Evolutionary conservation across 345 rosid species (phyloP).

Genomic region (Eucalyptus pauciflora): DNA sequence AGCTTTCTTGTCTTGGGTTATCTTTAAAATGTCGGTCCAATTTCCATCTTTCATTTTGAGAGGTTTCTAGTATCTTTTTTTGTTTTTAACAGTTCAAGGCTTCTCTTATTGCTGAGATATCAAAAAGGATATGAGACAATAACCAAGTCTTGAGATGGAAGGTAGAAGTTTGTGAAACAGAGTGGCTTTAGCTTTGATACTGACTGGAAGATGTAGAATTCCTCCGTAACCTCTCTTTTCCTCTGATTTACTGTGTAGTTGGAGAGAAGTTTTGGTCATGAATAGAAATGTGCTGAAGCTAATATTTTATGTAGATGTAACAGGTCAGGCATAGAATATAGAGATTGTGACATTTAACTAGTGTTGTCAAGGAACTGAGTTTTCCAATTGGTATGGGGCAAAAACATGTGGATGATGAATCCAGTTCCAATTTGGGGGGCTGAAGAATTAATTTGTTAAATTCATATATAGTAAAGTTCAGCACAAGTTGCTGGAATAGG

Average conservation of each 20-base stretch:
- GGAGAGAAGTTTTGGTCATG: neutral
- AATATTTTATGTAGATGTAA: neutral
- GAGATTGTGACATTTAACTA: neutral
- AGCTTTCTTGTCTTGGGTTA: neutral
- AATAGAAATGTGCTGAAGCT: neutral
- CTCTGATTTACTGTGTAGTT: neutral
- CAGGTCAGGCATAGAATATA: neutral
- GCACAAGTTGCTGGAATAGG: neutral
- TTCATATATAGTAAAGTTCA: neutral
- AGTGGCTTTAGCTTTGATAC: neutral
- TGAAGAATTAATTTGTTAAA: neutral
- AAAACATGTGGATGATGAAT: neutral
- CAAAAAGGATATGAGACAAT: neutral
- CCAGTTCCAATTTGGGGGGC: neutral
- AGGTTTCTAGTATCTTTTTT: neutral
- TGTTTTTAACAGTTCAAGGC: neutral
- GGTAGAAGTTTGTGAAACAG: neutral
- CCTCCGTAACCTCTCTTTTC: neutral
- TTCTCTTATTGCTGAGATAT: neutral
- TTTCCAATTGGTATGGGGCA: neutral
- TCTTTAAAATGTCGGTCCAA: neutral
- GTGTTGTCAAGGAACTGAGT: neutral
- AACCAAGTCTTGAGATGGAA: neutral
- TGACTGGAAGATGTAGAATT: neutral
- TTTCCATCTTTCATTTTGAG: neutral